phyloP scores from a whole-genome alignment of 1,284 basidiomycete genomes.

The Melampsora abietis-canadensis region DNA sequence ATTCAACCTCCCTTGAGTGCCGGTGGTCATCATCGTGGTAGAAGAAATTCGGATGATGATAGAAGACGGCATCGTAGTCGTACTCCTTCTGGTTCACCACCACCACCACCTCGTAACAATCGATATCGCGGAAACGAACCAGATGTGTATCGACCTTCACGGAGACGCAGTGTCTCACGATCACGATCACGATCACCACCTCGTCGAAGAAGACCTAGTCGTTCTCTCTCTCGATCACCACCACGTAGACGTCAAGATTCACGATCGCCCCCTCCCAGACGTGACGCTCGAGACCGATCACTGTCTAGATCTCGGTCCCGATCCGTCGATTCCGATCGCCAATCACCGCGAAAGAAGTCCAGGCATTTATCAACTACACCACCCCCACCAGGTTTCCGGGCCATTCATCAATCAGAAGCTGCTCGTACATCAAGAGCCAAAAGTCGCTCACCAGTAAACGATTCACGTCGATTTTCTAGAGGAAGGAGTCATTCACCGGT shows the following conservation, averaged over 20 bases:
- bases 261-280: not conserved
- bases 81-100: not conserved
- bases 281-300: not conserved
- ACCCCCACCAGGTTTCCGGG: not conserved
- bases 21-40: not conserved
- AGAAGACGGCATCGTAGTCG: not conserved
- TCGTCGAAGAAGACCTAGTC: not conserved
- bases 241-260: not conserved
- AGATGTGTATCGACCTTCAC: not conserved
- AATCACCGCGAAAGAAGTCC: too few species aligned
- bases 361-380: not conserved
- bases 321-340: not conserved
- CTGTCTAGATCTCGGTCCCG: not conserved
- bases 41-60: constrained; percentile 3
- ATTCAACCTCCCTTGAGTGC: not conserved
- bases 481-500: too few species aligned
- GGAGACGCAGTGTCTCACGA: not conserved
- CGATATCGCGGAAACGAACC: not conserved
- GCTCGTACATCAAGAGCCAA: not conserved
- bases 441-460: too few species aligned
- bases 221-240: not conserved
- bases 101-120: not conserved
- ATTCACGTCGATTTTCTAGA: too few species aligned
- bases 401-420: not conserved
- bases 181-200: constrained; percentile 5